Percentiles rank a stretch among this genome's conserved stretches.
phyloP scores from a whole-genome alignment of 169 alveolate genomes.

The Neospora caninum region DNA sequence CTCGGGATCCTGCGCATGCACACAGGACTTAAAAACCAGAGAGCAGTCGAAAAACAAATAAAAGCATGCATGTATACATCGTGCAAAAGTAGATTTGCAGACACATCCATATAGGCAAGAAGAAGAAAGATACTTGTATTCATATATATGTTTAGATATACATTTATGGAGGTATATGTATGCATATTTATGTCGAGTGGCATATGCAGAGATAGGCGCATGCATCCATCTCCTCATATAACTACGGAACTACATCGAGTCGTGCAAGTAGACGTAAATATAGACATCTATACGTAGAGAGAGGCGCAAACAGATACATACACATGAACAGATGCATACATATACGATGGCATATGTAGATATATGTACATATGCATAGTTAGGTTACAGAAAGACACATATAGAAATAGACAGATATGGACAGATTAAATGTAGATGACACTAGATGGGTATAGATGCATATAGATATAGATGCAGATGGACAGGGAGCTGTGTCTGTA shows the following conservation, averaged over 20 bases:
- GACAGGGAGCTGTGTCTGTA: not conserved
- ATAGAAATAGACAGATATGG: not conserved
- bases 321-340: no score
- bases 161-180: not conserved
- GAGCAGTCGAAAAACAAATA: not conserved
- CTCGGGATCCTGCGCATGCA: not conserved
- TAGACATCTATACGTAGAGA: no score
- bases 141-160: not conserved
- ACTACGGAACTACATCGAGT: no score
- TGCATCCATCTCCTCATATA: no score
- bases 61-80: not conserved
- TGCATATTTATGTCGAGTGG: not conserved
- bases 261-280: no score
- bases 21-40: not conserved
- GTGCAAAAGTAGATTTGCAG: not conserved
- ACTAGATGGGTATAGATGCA: no score
- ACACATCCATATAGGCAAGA: no score
- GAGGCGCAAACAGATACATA: no score
- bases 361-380: not conserved
- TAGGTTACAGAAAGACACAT: not conserved
- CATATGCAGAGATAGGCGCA: no score
- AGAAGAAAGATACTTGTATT: no score
- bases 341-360: no score
- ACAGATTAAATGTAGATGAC: no score
- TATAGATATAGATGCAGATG: not conserved